Evolutionary conservation across 768 basidiomycete genomes (phyloP), one percentile per base, ranked within the genome.

Genomic region (Terana coerulea): DNA sequence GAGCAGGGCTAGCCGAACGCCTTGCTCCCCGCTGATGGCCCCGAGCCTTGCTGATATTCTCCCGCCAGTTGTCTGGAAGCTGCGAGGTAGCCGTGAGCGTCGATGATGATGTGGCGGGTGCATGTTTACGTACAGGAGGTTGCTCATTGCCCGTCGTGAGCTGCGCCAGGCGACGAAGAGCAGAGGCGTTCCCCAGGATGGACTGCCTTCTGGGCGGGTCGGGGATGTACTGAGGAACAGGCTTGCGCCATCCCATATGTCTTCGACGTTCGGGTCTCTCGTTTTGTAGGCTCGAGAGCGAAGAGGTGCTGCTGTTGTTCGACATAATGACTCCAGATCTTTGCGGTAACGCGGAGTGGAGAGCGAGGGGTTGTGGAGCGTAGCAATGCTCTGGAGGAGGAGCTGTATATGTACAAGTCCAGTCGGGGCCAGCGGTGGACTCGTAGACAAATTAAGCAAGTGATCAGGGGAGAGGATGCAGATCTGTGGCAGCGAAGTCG

Each of bases 191-290:
- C 28, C 17, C 29, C 45, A 46, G 29, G 9, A 37, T 42, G 25
- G 39, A 42, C 21, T 65, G 62, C 8, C 64, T 65, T 30, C 75
- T 67, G 42, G 81, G 78, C 5, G 84, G 80, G 11, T 85, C 84
- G 29, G 85, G 85, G 37, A 84, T 72, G 66, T 80, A 86, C 47
- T 68, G 67, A 3, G 86, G 86, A 34, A 79, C 84, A 28, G 86
- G 86, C 64, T 88, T 88, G 47, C 86, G 75, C 64, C 84, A 82
- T 64, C 80, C 84, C 77, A 79, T 79, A 59, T 67, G 58, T 37
- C 53, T 37, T 29, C 35, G 54, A 15, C 50, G 47, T 36, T 49
- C 52, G 11, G 47, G 46, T 35, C 57, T 53, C 25, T 37, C 39
- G 21, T 30, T 17, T 33, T 5, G 29, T 24, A 39, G 36, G 30